phyloP scores from a whole-genome alignment of 805 yeast genomes.

The Isabelozyma heimii region DNA sequence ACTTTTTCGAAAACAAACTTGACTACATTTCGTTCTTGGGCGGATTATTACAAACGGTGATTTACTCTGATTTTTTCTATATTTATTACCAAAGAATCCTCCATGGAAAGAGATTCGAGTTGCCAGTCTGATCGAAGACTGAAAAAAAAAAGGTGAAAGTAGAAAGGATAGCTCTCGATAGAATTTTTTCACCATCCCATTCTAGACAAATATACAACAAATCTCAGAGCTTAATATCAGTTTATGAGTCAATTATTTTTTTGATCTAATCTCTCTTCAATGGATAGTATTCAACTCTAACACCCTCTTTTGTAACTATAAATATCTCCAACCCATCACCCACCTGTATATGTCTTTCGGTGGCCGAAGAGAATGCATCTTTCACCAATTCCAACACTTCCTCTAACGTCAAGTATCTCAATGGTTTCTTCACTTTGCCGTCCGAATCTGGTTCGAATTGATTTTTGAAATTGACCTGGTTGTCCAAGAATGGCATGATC shows the following conservation, averaged over 20 bases:
- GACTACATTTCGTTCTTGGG: conserved; percentile 74
- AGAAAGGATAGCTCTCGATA: not conserved
- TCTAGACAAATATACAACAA: not conserved
- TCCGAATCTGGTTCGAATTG: conserved; percentile 79
- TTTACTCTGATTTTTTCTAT: conserved; percentile 95
- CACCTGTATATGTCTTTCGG: conserved; percentile 97
- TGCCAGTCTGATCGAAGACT: conserved; percentile 47
- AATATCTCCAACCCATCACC: conserved; percentile 94
- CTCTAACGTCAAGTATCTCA: conserved; percentile 68
- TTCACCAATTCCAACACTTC: conserved; percentile 85
- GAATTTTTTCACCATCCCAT: not conserved
- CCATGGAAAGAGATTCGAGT: conserved; percentile 71
- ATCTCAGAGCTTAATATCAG: not conserved
- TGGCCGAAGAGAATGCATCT: conserved; percentile 94
- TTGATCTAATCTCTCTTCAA: conserved; percentile 75
- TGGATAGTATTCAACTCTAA: conserved; percentile 76
- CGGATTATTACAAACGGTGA: conserved; percentile 79
- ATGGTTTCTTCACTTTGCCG: conserved; percentile 60
- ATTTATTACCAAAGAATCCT: conserved; percentile 77
- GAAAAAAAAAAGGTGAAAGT: no score
- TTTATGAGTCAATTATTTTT: not conserved
- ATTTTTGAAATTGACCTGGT: conserved; percentile 94
- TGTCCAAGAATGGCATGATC: conserved; percentile 96
- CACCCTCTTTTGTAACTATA: conserved; percentile 92
- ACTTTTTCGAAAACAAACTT: conserved; percentile 56